Conservation (phyloP, 208 protist species). For the Lotmaria passim region DNA sequence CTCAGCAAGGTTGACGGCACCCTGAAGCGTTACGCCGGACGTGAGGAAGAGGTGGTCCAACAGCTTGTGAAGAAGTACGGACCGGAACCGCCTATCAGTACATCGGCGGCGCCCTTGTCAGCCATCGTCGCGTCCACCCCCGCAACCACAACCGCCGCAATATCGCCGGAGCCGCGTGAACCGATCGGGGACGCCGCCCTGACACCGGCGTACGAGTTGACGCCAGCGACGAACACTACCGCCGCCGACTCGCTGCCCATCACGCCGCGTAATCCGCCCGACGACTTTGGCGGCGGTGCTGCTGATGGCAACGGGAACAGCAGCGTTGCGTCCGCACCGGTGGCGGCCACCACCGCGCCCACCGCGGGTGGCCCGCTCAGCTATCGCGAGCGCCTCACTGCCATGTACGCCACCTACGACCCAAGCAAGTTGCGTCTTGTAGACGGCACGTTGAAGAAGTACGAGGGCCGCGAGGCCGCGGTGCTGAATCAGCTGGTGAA, state of each 20-base stretch:
- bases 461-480: slow-evolving; percentile 61
- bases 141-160: not conserved
- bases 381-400: slow-evolving; percentile 55
- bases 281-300: slow-evolving; percentile 8
- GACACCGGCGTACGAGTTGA: slow-evolving; percentile 8
- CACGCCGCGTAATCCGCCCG: slow-evolving; percentile 16
- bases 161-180: not conserved
- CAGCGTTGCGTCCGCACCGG: not conserved
- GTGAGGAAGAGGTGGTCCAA: slow-evolving; percentile 71
- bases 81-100: slow-evolving; percentile 46
- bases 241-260: slow-evolving; percentile 15
- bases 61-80: slow-evolving; percentile 81
- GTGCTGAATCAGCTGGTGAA: slow-evolving; percentile 61
- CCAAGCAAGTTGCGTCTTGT: slow-evolving; percentile 55
- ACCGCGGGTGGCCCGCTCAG: slow-evolving; percentile 4
- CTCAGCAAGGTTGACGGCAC: slow-evolving; percentile 64
- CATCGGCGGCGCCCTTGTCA: not conserved
- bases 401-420: slow-evolving; percentile 71
- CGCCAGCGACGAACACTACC: not conserved
- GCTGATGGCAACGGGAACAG: too few species aligned
- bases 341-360: not conserved
- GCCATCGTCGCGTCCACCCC: not conserved
- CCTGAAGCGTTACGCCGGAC: slow-evolving; percentile 63
- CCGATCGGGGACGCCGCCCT: slow-evolving; percentile 1
- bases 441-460: slow-evolving; percentile 65